phyloP scores from a whole-genome alignment of 208 protist genomes.

The Leishmania mexicana region DNA sequence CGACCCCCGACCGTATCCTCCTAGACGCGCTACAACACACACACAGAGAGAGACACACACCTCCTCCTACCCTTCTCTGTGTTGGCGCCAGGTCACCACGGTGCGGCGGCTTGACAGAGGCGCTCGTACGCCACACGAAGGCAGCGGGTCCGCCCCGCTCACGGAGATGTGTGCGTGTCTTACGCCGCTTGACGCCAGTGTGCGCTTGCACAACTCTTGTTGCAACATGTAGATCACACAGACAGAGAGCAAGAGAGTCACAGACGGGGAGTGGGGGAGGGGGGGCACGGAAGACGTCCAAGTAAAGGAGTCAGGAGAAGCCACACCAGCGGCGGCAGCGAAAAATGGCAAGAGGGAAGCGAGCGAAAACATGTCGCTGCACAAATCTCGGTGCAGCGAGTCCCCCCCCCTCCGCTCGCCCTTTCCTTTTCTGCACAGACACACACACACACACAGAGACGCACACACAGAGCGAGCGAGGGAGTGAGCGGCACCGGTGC shows the following conservation, averaged over 20 bases:
- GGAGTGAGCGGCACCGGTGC: not conserved
- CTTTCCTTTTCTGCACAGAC: not conserved
- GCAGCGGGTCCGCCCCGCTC: not conserved
- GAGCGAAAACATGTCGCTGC: too few relatives aligned
- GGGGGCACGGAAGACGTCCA: not conserved
- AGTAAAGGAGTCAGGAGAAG: not conserved
- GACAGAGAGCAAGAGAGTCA: too few relatives aligned
- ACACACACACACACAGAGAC: not conserved
- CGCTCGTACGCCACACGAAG: not conserved
- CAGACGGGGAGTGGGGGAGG: too few relatives aligned
- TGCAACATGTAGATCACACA: not conserved
- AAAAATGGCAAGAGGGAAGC: not conserved
- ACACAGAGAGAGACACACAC: too few relatives aligned
- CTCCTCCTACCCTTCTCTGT: not conserved
- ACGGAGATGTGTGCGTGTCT: not conserved
- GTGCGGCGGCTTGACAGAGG: not conserved
- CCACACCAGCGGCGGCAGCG: not conserved
- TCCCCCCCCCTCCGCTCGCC: too few relatives aligned
- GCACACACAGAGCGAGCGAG: not conserved
- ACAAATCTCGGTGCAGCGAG: not conserved
- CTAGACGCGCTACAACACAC: too few relatives aligned
- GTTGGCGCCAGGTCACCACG: not conserved
- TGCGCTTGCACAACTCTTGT: not conserved
- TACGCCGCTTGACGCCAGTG: not conserved
- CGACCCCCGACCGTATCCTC: too few relatives aligned